Evolutionary conservation across 352 stramenopile genomes (phyloP).

Genomic region (Phytophthora fragariae): DNA sequence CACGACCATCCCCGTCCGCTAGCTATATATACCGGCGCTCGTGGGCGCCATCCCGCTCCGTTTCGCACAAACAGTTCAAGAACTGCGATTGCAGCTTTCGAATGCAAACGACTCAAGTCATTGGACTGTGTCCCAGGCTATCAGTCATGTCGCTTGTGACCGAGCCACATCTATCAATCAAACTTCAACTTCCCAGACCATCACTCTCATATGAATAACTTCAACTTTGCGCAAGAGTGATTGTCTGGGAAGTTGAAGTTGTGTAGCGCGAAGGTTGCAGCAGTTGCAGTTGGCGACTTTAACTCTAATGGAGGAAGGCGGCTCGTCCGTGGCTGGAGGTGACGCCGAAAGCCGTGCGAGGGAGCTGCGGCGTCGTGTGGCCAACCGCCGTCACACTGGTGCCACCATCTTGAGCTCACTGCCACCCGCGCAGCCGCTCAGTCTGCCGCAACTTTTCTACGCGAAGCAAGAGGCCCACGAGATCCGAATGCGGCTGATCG

Average conservation of each 20-base stretch:
- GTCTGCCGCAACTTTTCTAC: constrained; percentile 47
- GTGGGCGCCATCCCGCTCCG: constrained; percentile 16
- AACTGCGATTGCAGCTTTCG: background rate
- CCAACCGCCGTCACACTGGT: constrained; percentile 42
- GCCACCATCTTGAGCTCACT: constrained; percentile 12
- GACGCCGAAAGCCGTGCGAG: constrained; percentile 43
- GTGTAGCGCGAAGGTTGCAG: constrained; percentile 52
- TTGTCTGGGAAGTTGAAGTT: constrained; percentile 41
- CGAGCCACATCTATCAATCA: too few relatives aligned
- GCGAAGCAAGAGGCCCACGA: constrained; percentile 55
- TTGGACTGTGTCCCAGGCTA: background rate
- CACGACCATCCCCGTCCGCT: constrained; percentile 4
- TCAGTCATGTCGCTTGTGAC: background rate
- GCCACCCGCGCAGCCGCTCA: constrained; percentile 1
- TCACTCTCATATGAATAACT: constrained; percentile 31
- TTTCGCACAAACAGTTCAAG: constrained; percentile 32
- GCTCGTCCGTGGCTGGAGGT: constrained; percentile 1
- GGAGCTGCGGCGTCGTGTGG: constrained; percentile 57
- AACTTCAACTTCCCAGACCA: constrained; percentile 41
- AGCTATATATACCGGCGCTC: constrained; percentile 40
- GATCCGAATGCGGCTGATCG: constrained; percentile 64
- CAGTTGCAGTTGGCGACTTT: background rate
- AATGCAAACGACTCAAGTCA: background rate
- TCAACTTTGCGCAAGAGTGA: constrained; percentile 36
- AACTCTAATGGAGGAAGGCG: constrained; percentile 16